A percentile compares a stretch with the other conserved stretches of the same genome.
Conservation (phyloP, 1,284 basidiomycete species). For the Rhodotorula sp. region DNA sequence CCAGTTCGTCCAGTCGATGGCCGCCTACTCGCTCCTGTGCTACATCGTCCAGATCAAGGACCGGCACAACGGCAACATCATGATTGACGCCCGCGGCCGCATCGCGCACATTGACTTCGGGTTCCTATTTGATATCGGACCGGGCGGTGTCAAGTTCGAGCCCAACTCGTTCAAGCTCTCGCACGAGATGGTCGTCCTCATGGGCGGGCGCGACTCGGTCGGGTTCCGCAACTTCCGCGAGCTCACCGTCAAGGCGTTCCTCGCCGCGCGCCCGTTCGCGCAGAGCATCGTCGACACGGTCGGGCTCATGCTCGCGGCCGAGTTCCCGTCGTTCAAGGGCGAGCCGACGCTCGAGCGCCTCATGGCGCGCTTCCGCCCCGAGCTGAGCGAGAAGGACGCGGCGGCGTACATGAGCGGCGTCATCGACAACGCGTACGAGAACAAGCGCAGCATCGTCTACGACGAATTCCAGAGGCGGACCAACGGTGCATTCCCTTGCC, state of each 20-base stretch:
- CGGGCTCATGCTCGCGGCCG: slow-evolving; percentile 91
- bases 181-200: slow-evolving; percentile 95
- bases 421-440: slow-evolving; percentile 91
- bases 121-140: slow-evolving; percentile 92
- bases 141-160: slow-evolving; percentile 86
- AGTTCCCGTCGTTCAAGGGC: slow-evolving; percentile 94
- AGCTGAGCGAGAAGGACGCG: slow-evolving; percentile 82
- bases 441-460: slow-evolving; percentile 70
- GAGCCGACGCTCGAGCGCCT: slow-evolving; percentile 85
- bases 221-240: slow-evolving; percentile 93
- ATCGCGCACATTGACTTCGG: slow-evolving; percentile 98
- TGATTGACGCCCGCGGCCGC: slow-evolving; percentile 96
- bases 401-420: slow-evolving; percentile 88
- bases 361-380: slow-evolving; percentile 80
- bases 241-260: slow-evolving; percentile 92
- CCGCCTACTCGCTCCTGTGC: slow-evolving; percentile 97
- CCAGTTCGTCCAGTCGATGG: slow-evolving; percentile 99
- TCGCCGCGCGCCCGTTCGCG: slow-evolving; percentile 87
- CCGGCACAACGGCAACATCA: slow-evolving; percentile 97
- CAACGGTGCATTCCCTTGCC: slow-evolving; percentile 2
- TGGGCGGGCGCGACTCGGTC: slow-evolving; percentile 91
- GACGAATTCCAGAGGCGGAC: slow-evolving; percentile 31
- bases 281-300: slow-evolving; percentile 86
- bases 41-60: slow-evolving; percentile 98
- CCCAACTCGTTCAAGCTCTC: slow-evolving; percentile 97